Evolutionary conservation across 352 stramenopile genomes (phyloP).

Genomic region (Pythium brassicae): DNA sequence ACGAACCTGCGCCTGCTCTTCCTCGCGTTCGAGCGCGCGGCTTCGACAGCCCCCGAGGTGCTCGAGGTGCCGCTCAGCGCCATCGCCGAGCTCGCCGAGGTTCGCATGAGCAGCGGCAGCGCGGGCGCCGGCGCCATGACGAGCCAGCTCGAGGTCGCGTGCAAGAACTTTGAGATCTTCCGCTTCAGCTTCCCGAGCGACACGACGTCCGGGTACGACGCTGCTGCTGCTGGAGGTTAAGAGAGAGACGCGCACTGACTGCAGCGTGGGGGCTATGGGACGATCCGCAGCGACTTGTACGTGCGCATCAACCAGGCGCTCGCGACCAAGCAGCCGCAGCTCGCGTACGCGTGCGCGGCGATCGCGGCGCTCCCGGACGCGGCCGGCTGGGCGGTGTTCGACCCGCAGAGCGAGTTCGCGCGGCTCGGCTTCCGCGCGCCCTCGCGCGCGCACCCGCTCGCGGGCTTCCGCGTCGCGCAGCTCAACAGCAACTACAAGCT

Average conservation of each 20-base stretch:
- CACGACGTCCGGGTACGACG: slow-evolving; percentile 39
- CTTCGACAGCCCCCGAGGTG: slow-evolving; percentile 22
- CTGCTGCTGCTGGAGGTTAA: neutral
- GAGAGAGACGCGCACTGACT: neutral
- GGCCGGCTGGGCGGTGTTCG: slow-evolving; percentile 51
- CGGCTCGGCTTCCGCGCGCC: slow-evolving; percentile 49
- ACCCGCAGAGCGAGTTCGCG: slow-evolving; percentile 51
- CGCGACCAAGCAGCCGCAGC: slow-evolving; percentile 37
- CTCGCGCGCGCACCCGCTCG: slow-evolving; percentile 28
- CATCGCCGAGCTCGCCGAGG: slow-evolving; percentile 71
- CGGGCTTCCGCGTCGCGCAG: slow-evolving; percentile 57
- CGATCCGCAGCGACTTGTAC: slow-evolving; percentile 44
- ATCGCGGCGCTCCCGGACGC: slow-evolving; percentile 33
- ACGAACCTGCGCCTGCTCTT: slow-evolving; percentile 74
- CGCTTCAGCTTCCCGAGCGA: slow-evolving; percentile 76
- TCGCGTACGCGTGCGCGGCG: slow-evolving; percentile 42
- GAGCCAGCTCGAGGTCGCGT: slow-evolving; percentile 77
- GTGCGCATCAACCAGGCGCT: slow-evolving; percentile 67
- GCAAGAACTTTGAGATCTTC: slow-evolving; percentile 84
- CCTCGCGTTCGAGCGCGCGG: slow-evolving; percentile 43
- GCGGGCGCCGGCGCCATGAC: too few species aligned
- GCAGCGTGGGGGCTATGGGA: neutral
- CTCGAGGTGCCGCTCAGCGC: slow-evolving; percentile 69
- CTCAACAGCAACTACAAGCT: slow-evolving; percentile 82
- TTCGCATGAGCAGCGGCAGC: slow-evolving; percentile 29